phyloP scores from a whole-genome alignment of 2,329 filamentous ascomycete species.

The Botryotinia narcissicola region DNA sequence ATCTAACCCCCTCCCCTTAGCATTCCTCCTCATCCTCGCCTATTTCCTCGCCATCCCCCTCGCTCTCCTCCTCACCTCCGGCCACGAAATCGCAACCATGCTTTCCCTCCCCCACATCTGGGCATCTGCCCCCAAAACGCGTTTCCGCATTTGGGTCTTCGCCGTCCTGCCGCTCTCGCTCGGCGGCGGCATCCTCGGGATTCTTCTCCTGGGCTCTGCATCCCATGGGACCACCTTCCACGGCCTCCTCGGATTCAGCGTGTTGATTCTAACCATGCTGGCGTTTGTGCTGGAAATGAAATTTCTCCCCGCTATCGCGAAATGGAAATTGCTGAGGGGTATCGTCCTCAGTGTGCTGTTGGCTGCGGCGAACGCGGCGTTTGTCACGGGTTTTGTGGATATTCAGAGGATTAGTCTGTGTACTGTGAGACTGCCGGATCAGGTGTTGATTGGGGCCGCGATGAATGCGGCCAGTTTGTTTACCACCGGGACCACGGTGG shows the following conservation, averaged over 20 bases:
- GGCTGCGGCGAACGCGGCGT: accelerated
- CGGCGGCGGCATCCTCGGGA: neutral
- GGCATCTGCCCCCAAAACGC: conserved; percentile 2
- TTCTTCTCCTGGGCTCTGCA: conserved; percentile 1
- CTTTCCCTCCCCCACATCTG: conserved; percentile 4
- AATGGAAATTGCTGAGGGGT: neutral
- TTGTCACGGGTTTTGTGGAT: conserved; percentile 10
- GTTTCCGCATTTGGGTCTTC: conserved; percentile 11
- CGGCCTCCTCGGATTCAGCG: neutral
- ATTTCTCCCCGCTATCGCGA: neutral
- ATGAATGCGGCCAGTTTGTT: neutral
- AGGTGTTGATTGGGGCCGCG: neutral
- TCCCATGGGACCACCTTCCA: neutral
- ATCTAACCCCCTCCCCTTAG: neutral
- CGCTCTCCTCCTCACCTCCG: conserved; percentile 3
- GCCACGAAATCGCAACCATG: conserved; percentile 17
- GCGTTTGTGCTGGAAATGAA: conserved; percentile 8
- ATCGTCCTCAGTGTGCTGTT: neutral
- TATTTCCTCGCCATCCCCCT: conserved; percentile 13
- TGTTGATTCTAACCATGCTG: neutral
- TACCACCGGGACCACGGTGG: neutral
- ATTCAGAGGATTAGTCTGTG: conserved; percentile 15
- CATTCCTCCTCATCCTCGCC: conserved; percentile 6
- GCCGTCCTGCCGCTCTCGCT: neutral
- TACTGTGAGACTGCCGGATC: conserved; percentile 12